phyloP scores from a whole-genome alignment of 2,329 filamentous ascomycete species.

The Biscogniauxia sp. region DNA sequence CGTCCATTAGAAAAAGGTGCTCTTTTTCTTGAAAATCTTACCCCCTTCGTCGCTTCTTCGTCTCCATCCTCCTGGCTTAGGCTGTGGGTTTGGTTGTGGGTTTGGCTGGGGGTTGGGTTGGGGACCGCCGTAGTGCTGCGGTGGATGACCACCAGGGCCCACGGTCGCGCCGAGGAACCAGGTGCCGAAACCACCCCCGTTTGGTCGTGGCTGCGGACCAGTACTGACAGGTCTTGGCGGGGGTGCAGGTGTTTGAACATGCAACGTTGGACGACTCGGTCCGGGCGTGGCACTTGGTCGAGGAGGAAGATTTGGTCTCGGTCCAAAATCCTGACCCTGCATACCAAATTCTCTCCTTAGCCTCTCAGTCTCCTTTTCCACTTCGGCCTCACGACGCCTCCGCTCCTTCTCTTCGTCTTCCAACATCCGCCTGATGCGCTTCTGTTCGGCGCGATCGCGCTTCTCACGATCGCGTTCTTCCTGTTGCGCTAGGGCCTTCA shows the following conservation, averaged over 20 bases:
- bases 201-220: slow-evolving; percentile 35
- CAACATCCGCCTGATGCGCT: slow-evolving; percentile 63
- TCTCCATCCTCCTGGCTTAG: slow-evolving; percentile 39
- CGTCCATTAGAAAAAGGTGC: slow-evolving; percentile 42
- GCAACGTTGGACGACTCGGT: slow-evolving; percentile 19
- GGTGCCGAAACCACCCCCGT: slow-evolving; percentile 21
- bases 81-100: slow-evolving; percentile 44
- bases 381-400: slow-evolving; percentile 52
- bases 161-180: slow-evolving; percentile 29
- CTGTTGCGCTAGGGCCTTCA: slow-evolving; percentile 57
- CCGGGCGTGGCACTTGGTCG: slow-evolving; percentile 26
- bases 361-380: slow-evolving; percentile 81
- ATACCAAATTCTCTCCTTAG: slow-evolving; percentile 68
- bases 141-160: slow-evolving; percentile 11
- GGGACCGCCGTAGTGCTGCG: slow-evolving; percentile 29
- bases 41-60: slow-evolving; percentile 33
- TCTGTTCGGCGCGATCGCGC: slow-evolving; percentile 54
- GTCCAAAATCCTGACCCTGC: slow-evolving; percentile 42
- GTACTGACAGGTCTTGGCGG: slow-evolving; percentile 50
- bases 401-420: slow-evolving; percentile 64
- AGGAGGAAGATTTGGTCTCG: slow-evolving; percentile 33
- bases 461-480: slow-evolving; percentile 54
- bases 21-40: slow-evolving; percentile 47
- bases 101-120: slow-evolving; percentile 40
- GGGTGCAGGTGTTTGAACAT: slow-evolving; percentile 30